Base-by-base conservation (phyloP, 1,284 basidiomycete species). In the Pascua guehoae region DNA sequence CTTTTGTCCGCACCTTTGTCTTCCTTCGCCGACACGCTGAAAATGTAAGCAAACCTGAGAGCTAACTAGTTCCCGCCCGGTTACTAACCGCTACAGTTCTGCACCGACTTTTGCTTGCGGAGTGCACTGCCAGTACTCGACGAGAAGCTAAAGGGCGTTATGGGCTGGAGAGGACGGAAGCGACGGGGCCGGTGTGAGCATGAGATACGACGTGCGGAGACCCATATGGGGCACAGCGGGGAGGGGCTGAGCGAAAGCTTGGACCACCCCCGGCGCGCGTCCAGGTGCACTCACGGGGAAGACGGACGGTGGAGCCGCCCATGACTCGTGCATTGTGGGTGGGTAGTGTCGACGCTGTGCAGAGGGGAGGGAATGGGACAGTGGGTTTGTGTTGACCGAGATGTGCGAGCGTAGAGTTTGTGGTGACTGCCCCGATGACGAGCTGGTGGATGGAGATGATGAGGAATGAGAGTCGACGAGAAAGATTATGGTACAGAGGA, bases 11-110 rank as follows among this genome's bases (percentile, higher is more conserved):
- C 15, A 55, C 58, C 54, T 62, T 62, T 12, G 60, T 59, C 49
- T 62, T 62, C n/a, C 60, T 51, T 10, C 60, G 54, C 4, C 60
- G 57, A 32, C 60, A 62, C 1, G 60, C 60, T 62, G 43, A 12
- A 32, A 32, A 4, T 16, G 41, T 53, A 38, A 52, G 54, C 44
- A 15, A n/a, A n/a, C n/a, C n/a, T n/a, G n/a, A n/a, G n/a, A n/a
- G n/a, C n/a, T n/a, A n/a, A 32, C 11, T 9, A 8, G 12, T 11
- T 8, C 40, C 8, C 36, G 39, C 37, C n/a, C 1, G 12, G 17
- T 37, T 37, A 57, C 60, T 49, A 46, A 62, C 60, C 60, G 18
- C 54, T 56, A 39, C 60, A 62, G 57, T 62, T 62, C 47, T 62
- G 60, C 9, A 62, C 57, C 12, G 57, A 49, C 16, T 62, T 62